These are phyloP conservation scores for Colletotrichum camelliae DNA, from an alignment of 2,329 filamentous ascomycete genomes.

Conservation along the genomic window DNA sequence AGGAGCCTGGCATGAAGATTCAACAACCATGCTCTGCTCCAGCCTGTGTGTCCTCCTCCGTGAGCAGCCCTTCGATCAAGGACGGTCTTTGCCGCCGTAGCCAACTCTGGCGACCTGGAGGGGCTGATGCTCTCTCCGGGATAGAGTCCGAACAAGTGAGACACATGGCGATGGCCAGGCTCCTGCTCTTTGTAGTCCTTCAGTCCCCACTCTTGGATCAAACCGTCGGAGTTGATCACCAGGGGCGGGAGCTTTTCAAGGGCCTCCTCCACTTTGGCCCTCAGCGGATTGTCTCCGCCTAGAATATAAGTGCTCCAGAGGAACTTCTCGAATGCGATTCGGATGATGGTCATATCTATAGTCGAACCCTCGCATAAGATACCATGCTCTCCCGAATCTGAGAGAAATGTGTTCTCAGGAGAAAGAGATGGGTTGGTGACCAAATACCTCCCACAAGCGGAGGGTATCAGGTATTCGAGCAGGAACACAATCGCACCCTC, in stretches of 20 bases:
- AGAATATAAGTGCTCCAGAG: slow-evolving; percentile 27
- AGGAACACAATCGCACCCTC: slow-evolving; percentile 35
- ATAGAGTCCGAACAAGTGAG: slow-evolving; percentile 53
- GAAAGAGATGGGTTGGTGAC: slow-evolving; percentile 31
- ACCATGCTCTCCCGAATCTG: slow-evolving; percentile 37
- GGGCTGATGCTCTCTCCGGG: slow-evolving; percentile 39
- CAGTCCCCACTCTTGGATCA: slow-evolving; percentile 51
- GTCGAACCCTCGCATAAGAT: slow-evolving; percentile 48
- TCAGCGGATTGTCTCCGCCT: not conserved
- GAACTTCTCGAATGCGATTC: slow-evolving; percentile 24
- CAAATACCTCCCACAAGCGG: slow-evolving; percentile 27
- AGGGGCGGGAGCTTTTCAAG: slow-evolving; percentile 25
- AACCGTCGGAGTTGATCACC: slow-evolving; percentile 28
- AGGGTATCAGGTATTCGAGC: slow-evolving; percentile 30
- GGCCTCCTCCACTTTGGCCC: not conserved
- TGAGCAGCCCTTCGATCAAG: slow-evolving; percentile 33
- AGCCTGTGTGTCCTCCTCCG: slow-evolving; percentile 52
- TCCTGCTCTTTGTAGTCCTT: slow-evolving; percentile 45
- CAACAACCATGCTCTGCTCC: slow-evolving; percentile 53
- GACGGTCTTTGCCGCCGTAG: slow-evolving; percentile 31
- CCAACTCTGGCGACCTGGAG: slow-evolving; percentile 17
- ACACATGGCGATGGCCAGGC: slow-evolving; percentile 55
- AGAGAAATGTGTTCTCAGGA: slow-evolving; percentile 29
- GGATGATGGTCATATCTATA: slow-evolving; percentile 44
- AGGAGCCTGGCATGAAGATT: slow-evolving; percentile 50